Conservation (phyloP, 2,329 filamentous ascomycete genomes). For the Cladosporium sp. region DNA sequence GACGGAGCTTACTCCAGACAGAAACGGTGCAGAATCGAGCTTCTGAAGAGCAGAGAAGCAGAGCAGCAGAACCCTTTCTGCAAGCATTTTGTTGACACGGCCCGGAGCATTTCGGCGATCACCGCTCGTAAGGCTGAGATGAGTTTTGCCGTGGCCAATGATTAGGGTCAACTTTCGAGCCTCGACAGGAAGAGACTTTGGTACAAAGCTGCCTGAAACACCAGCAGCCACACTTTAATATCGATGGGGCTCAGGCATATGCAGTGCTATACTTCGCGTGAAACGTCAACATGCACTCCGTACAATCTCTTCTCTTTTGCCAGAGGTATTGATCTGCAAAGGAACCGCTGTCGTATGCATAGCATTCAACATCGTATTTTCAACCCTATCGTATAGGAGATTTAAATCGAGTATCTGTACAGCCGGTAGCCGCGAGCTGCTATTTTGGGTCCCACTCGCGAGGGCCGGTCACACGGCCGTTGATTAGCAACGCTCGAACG, state of each 20-base stretch:
- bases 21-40: background rate
- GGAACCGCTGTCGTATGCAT: background rate
- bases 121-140: constrained; percentile 9
- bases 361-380: background rate
- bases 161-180: background rate
- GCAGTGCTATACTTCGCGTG: background rate
- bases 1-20: background rate
- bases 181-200: constrained; percentile 10
- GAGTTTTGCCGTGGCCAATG: background rate
- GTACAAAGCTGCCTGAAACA: background rate
- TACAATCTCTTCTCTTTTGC: background rate
- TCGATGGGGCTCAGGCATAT: background rate
- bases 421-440: background rate
- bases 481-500: background rate
- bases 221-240: background rate
- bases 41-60: background rate
- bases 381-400: background rate
- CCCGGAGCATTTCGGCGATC: constrained; percentile 1
- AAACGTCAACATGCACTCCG: background rate
- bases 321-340: background rate
- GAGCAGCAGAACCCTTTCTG: constrained; percentile 2
- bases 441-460: background rate
- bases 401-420: background rate
- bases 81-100: constrained; percentile 1
- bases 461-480: background rate